Evolutionary conservation across 768 basidiomycete genomes (phyloP), one percentile per base, ranked within the genome.

Genomic region (Clitopilus hobsonii): DNA sequence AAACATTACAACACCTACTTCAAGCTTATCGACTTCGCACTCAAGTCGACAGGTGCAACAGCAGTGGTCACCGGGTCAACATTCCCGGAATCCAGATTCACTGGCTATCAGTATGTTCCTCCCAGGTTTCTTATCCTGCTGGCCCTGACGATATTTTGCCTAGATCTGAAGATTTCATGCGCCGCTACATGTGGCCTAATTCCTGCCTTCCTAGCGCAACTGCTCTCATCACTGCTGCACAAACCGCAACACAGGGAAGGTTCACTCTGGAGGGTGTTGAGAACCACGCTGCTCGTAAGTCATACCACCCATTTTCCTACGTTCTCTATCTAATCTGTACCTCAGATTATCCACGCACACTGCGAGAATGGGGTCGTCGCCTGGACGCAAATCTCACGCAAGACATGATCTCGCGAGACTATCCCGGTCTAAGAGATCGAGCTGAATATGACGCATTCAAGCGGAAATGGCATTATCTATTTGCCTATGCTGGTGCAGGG

Each of bases 111-210:
- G 85, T 88, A 56, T 67, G 84, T 72, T 18, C 11, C n/a, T 18
- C n/a, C 41, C 41, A 16, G 5, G n/a, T 20, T 23, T 23, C 22
- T 3, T 11, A 36, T 14, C 11, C 41, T 20, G 11, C 41, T 20
- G 10, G 3, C 10, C 4, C 41, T 45, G 41, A 45, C 41, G n/a
- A 23, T 45, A 20, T 27, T 16, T 14, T 59, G 10, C 54, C 27
- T 50, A 80, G 87, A 69, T 80, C 88, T 14, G 87, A 90, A 64
- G 89, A 91, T 66, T 91, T 91, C 70, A 89, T 89, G 88, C 82
- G 89, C 47, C 82, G 83, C 55, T 91, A 91, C 68, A 91, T 91
- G 86, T 91, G 89, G 89, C 89, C 89, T 16, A 91, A 91, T 65
- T 88, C 88, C 1, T 93, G 90, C 71, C 75, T 95, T 23, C 93